Evolutionary conservation across 108 stramenopile species (phyloP), one percentile per base, ranked within the genome.

Genomic region (Cyclotella cryptica): DNA sequence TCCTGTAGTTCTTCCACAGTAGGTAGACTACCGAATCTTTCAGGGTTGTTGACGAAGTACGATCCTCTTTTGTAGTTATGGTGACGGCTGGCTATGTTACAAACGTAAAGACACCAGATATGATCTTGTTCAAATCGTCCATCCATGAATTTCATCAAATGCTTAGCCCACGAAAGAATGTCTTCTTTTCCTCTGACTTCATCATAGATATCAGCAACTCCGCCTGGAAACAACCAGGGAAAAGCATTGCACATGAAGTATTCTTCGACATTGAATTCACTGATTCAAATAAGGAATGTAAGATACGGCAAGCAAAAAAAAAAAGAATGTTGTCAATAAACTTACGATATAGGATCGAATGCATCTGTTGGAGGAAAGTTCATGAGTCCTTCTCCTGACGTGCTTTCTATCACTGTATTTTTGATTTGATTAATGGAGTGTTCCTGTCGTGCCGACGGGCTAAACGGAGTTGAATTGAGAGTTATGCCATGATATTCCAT

Each of bases 141-240:
- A 21, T 80, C 79, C 27, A 60, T 28, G 29, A 69, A 80, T 10
- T 29, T 67, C 9, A 80, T 8, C 3, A 80, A 14, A 35, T 80
- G 74, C 7, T 29, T 45, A 7, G 74, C 75, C 79, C 79, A 80
- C 4, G 42, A 49, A 10, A 10, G 17, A 27, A 30, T 39, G 7
- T 49, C 26, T 0, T 44, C 22, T 49, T 42, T 66, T 11, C 72
- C 72, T 22, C 78, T 39, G 28, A 19, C 54, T 24, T 13, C 13
- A 27, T 80, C 69, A 35, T 76, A 73, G 10, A 66, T 42, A 28
- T 76, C 79, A 0, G 57, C 74, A 15, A 75, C 60, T 3, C 77
- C 77, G 0, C 77, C 77, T 0, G 77, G 77, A 35, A 73, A 76
- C 18, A 80, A 49, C 62, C 59, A 66, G 1, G 74, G 75, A 29